phyloP scores from a whole-genome alignment of 2,329 filamentous ascomycete species.

The Epichloe brachyelytri region DNA sequence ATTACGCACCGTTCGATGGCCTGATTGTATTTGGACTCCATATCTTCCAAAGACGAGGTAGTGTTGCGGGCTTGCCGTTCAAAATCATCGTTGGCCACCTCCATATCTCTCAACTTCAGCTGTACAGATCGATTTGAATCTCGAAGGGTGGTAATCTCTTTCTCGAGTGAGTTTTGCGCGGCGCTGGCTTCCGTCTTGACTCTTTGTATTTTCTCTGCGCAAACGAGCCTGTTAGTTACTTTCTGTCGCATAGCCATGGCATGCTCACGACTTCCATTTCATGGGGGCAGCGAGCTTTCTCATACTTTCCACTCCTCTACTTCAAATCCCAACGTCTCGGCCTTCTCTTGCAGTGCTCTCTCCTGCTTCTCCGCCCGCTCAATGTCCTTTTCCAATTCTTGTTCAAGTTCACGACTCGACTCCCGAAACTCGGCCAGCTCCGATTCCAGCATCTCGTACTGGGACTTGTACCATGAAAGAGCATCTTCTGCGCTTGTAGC shows the following conservation, averaged over 20 bases:
- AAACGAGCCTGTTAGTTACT: slow-evolving; percentile 4
- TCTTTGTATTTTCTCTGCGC: slow-evolving; percentile 86
- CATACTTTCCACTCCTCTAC: slow-evolving; percentile 97
- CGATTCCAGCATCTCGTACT: slow-evolving; percentile 84
- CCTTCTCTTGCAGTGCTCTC: slow-evolving; percentile 71
- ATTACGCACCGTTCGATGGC: slow-evolving; percentile 85
- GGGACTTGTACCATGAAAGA: slow-evolving; percentile 85
- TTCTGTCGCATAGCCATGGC: too few species aligned
- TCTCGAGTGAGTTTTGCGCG: slow-evolving; percentile 78
- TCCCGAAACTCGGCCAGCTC: slow-evolving; percentile 90
- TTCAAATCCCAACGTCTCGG: slow-evolving; percentile 72
- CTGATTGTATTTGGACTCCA: slow-evolving; percentile 94
- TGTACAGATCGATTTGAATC: slow-evolving; percentile 73
- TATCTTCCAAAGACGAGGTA: slow-evolving; percentile 86
- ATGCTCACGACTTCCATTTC: background rate
- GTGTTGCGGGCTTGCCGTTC: slow-evolving; percentile 94
- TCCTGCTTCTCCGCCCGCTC: slow-evolving; percentile 92
- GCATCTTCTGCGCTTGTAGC: slow-evolving; percentile 54
- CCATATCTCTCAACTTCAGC: slow-evolving; percentile 79
- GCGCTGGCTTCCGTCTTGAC: slow-evolving; percentile 72
- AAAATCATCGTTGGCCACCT: slow-evolving; percentile 97
- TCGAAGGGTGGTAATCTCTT: slow-evolving; percentile 86
- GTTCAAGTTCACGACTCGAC: slow-evolving; percentile 86
- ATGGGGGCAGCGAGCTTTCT: background rate
- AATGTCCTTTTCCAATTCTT: slow-evolving; percentile 90